These are phyloP conservation scores for Xylaria sp. DNA, from an alignment of 2,329 filamentous ascomycete genomes.

Conservation along the genomic window DNA sequence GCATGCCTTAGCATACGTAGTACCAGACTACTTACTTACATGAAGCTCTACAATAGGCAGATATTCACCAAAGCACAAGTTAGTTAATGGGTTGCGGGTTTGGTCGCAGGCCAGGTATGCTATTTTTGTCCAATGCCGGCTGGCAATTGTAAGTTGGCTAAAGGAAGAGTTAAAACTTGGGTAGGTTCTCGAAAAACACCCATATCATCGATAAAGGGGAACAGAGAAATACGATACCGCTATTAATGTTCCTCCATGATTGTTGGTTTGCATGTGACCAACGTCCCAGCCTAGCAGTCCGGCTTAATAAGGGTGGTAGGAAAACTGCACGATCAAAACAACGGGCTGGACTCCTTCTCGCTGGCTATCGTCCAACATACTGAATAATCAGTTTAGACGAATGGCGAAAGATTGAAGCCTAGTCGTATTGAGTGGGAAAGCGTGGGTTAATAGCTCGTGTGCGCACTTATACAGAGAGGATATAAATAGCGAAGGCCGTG, in stretches of 20 bases:
- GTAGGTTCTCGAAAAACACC: background rate
- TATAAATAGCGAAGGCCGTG: background rate
- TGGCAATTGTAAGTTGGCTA: background rate
- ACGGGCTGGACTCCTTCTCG: background rate
- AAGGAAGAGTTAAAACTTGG: background rate
- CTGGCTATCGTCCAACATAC: background rate
- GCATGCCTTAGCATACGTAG: background rate
- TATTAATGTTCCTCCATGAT: background rate
- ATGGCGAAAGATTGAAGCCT: background rate
- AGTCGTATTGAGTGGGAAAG: background rate
- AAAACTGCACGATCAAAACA: background rate
- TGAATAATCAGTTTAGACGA: background rate
- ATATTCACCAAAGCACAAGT: too few species aligned
- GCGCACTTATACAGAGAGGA: background rate
- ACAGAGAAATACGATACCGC: background rate
- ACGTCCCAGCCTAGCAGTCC: background rate
- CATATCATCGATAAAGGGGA: background rate
- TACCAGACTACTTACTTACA: background rate
- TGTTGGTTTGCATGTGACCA: background rate
- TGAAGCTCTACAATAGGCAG: too few species aligned
- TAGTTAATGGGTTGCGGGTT: too few species aligned
- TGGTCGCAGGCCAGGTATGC: background rate
- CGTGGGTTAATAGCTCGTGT: background rate
- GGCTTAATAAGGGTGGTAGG: background rate
- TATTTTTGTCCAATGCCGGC: slow-evolving; percentile 7